Base-by-base conservation (phyloP, 78 protist species). In the Dictyostelium brefeldianum region DNA sequence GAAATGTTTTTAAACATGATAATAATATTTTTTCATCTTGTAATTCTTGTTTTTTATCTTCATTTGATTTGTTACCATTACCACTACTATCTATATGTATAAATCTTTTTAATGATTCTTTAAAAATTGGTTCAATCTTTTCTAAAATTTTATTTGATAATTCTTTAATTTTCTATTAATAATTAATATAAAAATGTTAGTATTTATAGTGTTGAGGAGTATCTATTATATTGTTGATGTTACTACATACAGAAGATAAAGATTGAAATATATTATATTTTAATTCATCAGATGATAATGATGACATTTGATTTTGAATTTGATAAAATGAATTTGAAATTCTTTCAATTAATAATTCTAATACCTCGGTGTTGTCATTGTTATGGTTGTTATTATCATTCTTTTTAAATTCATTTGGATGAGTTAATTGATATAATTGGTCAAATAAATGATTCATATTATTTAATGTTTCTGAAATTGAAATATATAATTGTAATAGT, bases 311-410 rank as follows among this genome's bases (percentile, higher is more conserved):
- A 75, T 75, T 53, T 47, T 85, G 92, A 22, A 85, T 85, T 75
- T 85, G 92, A 46, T 74, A 85, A 56, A 85, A 85, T 71, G 92
- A 74, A 59, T 71, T 85, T 36, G 92, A 85, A 27, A 85, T 75
- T 73, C 92, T 78, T 4, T 85, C 92, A 46, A 85, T 85, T 20
- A 75, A 53, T 14, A 59, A 74, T 12, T 71, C 83, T 41, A 85
- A 41, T 18, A 43, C 22, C 46, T 71, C 46, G 1, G 43, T 36
- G 43, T 36, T 36, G 43, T 36, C 43, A 67, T 64, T 64, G 5
- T 78, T 17, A 11, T 71, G 36, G 15, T 31, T 43, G 8, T 57
- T 57, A 36, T 53, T 53, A 53, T 53, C 14, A 53, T 22, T 27
- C 27, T 73, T 73, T 20, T 36, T 73, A 36, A 73, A 46, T 10